Percentiles rank a stretch among this genome's conserved stretches.
phyloP scores from a whole-genome alignment of 495 filamentous ascomycete species.

The Podospora pseudocomata region DNA sequence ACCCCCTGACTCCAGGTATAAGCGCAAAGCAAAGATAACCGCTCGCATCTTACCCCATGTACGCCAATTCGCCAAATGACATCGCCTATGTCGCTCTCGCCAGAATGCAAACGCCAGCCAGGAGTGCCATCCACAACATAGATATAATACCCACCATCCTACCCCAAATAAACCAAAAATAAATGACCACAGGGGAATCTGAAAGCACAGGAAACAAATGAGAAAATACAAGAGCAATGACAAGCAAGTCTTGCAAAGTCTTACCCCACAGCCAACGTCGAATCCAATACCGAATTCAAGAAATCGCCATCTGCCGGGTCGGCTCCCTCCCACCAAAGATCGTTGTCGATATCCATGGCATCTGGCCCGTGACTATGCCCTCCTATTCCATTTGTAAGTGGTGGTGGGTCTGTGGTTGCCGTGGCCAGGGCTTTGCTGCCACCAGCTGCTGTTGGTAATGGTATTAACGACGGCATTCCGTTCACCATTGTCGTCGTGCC shows the following conservation, averaged over 20 bases:
- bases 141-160: not conserved
- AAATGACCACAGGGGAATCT: constrained; percentile 1
- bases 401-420: constrained; percentile 22
- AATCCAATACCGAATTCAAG: constrained; percentile 68
- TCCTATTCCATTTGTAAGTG: constrained; percentile 36
- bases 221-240: not conserved
- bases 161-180: not conserved
- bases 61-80: not conserved
- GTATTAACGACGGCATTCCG: not conserved
- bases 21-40: not conserved
- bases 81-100: not conserved
- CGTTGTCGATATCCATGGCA: constrained; percentile 63
- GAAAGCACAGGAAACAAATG: constrained; percentile 7
- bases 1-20: not conserved
- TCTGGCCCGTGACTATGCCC: constrained; percentile 35
- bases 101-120: not conserved
- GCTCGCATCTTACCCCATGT: not conserved
- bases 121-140: not conserved
- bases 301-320: constrained; percentile 56
- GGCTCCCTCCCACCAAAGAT: constrained; percentile 72
- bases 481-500: constrained; percentile 25
- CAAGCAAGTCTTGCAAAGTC: not conserved
- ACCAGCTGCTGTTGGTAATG: not conserved
- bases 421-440: constrained; percentile 20
- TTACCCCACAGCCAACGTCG: constrained; percentile 38